Base-by-base conservation (phyloP, 2,329 filamentous ascomycete species). In the Exophiala sp. region DNA sequence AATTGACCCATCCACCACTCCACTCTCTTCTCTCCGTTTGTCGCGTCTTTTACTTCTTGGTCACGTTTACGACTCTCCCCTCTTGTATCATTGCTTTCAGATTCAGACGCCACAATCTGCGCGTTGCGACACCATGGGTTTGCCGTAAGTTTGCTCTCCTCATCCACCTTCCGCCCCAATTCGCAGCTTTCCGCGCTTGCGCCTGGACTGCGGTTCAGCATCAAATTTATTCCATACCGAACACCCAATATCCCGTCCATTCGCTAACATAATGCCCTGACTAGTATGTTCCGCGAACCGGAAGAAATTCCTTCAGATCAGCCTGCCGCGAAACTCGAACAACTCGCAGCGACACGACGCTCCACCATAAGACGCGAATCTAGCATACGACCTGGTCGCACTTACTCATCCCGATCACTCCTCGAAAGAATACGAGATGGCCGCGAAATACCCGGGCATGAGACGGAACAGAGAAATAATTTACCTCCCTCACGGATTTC, bases 281-380 rank as follows among this genome's bases (percentile, higher is more conserved):
- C 2, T 60, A 79, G 78, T 58, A 76, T 84, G 70, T 84, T 76
- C 73, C 75, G 75, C 67, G 77, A 79, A 65, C 78, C 79, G 47
- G 72, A 75, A 38, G 72, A 75, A 44, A 69, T 75, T 55, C 71
- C 73, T 52, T 67, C 69, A 20, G 74, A 72, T 50, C 54, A 59
- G 50, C 69, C 72, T 54, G 66, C 72, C 49, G 65, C 72, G 58
- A 83, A 82, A 66, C 68, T 66, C 58, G 81, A 84, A 63, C 68
- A 75, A 35, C 76, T 76, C 53, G 79, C 79, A 43, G 66, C 73
- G 52, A 70, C 76, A 51, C 36, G 52, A 36, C 79, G 82, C 65
- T 84, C 80, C 36, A 69, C 79, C 39, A 85, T 85, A 63, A 78
- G 82, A 56, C 78, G 82, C 54, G 74, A 77, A 58, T 63, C 69